Evolutionary conservation across 1,284 basidiomycete genomes (phyloP).

Genomic region (Ustilago bromivora): DNA sequence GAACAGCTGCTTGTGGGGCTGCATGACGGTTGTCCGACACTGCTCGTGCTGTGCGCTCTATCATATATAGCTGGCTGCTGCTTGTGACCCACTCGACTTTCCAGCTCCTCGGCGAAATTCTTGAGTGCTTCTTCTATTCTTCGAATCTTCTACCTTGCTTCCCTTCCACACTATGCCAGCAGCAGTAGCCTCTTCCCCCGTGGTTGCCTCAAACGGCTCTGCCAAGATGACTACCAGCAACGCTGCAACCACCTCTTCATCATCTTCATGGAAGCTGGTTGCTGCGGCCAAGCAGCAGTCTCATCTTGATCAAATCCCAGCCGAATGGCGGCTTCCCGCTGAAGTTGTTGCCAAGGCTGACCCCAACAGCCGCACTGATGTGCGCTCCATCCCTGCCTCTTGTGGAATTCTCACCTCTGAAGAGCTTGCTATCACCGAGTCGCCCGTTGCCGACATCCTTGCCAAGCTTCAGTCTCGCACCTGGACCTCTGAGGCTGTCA

Average conservation of each 20-base stretch:
- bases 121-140: not conserved
- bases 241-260: slow-evolving; percentile 6
- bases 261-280: slow-evolving; percentile 31
- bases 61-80: slow-evolving; percentile 3
- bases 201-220: slow-evolving; percentile 11
- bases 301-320: slow-evolving; percentile 29
- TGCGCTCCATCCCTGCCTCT: slow-evolving; percentile 35
- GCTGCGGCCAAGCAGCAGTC: slow-evolving; percentile 41
- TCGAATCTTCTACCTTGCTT: not conserved
- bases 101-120: not conserved
- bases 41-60: not conserved
- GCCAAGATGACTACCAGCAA: slow-evolving; percentile 16
- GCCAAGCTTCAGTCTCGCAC: slow-evolving; percentile 18
- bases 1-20: not conserved
- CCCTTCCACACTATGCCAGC: slow-evolving; percentile 19
- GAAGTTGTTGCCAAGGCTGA: slow-evolving; percentile 12
- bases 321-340: slow-evolving; percentile 33
- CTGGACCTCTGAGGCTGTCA: slow-evolving; percentile 42
- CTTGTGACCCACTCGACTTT: not conserved
- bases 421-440: slow-evolving; percentile 43
- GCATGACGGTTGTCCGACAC: not conserved
- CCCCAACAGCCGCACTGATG: slow-evolving; percentile 25
- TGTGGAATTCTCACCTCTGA: slow-evolving; percentile 31
- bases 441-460: slow-evolving; percentile 25
- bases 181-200: slow-evolving; percentile 16